A percentile compares a stretch with the other conserved stretches of the same genome.
Conservation (phyloP, 225 moss, liverwort and hornwort genomes). For the Pseudisothecium myosuroides region DNA sequence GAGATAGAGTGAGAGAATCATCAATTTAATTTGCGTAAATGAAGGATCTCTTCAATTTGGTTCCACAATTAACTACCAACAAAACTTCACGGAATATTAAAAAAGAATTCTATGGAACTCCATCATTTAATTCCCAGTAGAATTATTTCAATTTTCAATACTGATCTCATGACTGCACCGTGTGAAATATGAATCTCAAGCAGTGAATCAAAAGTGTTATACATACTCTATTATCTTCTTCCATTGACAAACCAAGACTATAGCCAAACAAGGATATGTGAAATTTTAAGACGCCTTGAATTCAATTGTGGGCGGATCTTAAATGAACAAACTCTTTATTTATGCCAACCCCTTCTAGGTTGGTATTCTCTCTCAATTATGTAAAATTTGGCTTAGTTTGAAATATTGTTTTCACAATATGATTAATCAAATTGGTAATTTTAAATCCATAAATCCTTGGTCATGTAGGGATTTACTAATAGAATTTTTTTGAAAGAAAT, state of each 20-base stretch:
- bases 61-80: not conserved
- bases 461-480: not conserved
- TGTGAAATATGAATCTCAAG: not conserved
- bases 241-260: not conserved
- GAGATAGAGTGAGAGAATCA: not conserved
- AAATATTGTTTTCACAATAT: too few species aligned
- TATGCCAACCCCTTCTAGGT: accelerated
- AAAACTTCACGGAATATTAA: not conserved
- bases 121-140: not conserved
- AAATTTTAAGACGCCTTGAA: not conserved
- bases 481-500: too few species aligned
- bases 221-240: not conserved
- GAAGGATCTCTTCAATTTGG: not conserved
- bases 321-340: not conserved
- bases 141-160: not conserved
- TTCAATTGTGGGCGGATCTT: not conserved
- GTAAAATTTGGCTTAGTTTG: not conserved
- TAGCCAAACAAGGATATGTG: not conserved
- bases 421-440: not conserved
- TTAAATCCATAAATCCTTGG: not conserved
- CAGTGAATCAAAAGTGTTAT: not conserved
- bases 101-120: not conserved
- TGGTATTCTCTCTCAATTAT: not conserved
- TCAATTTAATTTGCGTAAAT: accelerated
- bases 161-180: not conserved